A percentile compares a stretch with the other conserved stretches of the same genome.
Evolutionary conservation across 108 stramenopile species (phyloP).

Genomic region (Fistulifera pelliculosa): DNA sequence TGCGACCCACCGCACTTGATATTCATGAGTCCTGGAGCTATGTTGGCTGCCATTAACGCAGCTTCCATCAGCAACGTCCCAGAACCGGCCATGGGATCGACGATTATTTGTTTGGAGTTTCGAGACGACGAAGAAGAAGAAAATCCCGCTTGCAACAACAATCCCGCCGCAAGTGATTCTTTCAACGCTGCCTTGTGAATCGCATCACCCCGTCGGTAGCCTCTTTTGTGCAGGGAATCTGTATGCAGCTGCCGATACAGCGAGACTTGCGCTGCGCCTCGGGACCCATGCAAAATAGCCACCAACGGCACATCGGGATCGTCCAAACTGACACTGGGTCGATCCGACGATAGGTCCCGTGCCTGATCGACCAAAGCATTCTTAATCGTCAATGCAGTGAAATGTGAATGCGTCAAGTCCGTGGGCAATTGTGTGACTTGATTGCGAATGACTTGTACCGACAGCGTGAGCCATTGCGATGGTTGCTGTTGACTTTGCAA

Average conservation of each 20-base stretch:
- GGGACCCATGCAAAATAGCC: constrained; percentile 34
- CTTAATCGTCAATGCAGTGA: constrained; percentile 67
- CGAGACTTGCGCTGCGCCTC: constrained; percentile 16
- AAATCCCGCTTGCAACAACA: constrained; percentile 61
- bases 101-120: constrained; percentile 6
- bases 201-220: constrained; percentile 12
- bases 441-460: constrained; percentile 40
- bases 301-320: constrained; percentile 75
- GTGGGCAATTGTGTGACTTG: constrained; percentile 35
- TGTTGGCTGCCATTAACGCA: constrained; percentile 60
- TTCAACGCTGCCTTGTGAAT: constrained; percentile 56
- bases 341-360: constrained; percentile 49
- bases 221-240: constrained; percentile 17
- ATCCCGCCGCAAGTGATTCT: constrained; percentile 70
- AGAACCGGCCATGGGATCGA: constrained; percentile 83
- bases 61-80: constrained; percentile 68
- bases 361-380: constrained; percentile 69
- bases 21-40: constrained; percentile 68
- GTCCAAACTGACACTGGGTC: constrained; percentile 61
- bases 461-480: constrained; percentile 50
- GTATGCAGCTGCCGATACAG: constrained; percentile 56
- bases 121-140: constrained; percentile 6
- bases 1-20: constrained; percentile 46
- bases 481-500: constrained; percentile 28
- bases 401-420: constrained; percentile 75